Evolutionary conservation across 2,329 filamentous ascomycete species (phyloP).

Genomic region (Lachnum nothofagi): DNA sequence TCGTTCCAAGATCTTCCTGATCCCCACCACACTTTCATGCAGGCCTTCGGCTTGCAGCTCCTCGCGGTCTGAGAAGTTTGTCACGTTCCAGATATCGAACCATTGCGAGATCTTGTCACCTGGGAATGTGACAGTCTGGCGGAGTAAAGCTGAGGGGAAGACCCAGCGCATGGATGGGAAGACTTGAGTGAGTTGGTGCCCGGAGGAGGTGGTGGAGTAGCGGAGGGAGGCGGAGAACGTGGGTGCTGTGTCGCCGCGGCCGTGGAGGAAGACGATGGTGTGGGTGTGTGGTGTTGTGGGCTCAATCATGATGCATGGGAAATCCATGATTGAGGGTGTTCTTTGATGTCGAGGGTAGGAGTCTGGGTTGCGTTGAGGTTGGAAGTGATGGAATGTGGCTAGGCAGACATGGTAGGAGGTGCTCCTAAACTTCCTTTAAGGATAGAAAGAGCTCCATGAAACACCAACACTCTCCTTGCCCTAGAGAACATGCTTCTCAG

Average conservation of each 20-base stretch:
- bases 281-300: constrained; percentile 10
- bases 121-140: constrained; percentile 1
- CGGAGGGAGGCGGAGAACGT: constrained; percentile 7
- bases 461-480: too few relatives aligned
- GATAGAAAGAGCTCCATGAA: too few relatives aligned
- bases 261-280: constrained; percentile 14
- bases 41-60: constrained; percentile 12
- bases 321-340: too few relatives aligned
- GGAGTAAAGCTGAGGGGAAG: constrained; percentile 11
- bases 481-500: too few relatives aligned
- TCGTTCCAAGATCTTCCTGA: not conserved
- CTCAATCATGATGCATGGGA: not conserved
- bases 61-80: constrained; percentile 2
- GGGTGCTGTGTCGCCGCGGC: constrained; percentile 10
- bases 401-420: too few relatives aligned
- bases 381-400: too few relatives aligned
- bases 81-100: constrained; percentile 15
- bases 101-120: constrained; percentile 8
- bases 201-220: not conserved
- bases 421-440: too few relatives aligned
- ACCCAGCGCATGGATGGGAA: constrained; percentile 14
- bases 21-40: constrained; percentile 9
- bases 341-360: too few relatives aligned
- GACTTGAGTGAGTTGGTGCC: constrained; percentile 34
- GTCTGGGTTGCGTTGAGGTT: too few relatives aligned